A percentile compares a stretch with the other conserved stretches of the same genome.
Conservation (phyloP, 164 flowering plant species). For the Umbilicus rupestris region DNA sequence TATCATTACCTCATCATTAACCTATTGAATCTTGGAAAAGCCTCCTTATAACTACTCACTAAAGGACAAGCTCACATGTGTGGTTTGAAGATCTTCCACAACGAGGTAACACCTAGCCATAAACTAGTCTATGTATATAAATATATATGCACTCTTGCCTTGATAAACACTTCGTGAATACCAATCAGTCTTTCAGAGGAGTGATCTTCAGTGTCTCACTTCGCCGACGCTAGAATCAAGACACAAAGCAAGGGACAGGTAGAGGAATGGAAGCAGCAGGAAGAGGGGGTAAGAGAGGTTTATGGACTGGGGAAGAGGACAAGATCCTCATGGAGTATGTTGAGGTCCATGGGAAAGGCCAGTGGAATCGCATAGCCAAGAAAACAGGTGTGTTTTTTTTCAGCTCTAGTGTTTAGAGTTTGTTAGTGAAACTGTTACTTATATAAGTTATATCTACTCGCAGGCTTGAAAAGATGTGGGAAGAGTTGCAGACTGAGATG, state of each 20-base stretch:
- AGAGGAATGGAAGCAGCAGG: constrained; percentile 9
- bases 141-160: background rate
- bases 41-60: background rate
- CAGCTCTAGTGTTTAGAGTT: background rate
- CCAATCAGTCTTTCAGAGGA: background rate
- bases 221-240: background rate
- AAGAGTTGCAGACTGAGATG: constrained; percentile 39
- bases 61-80: constrained; percentile 3
- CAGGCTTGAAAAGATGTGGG: constrained; percentile 36
- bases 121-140: background rate
- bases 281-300: constrained; percentile 16
- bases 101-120: background rate
- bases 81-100: constrained; percentile 7
- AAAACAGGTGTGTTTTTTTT: constrained; percentile 15
- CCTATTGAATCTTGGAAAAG: background rate
- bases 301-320: constrained; percentile 30
- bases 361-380: constrained; percentile 24
- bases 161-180: background rate
- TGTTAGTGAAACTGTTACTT: background rate
- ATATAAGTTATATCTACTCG: background rate
- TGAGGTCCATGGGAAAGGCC: constrained; percentile 23
- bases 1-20: constrained; percentile 1
- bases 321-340: constrained; percentile 20
- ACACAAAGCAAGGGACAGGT: background rate
- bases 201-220: background rate